Conservation (phyloP, 805 yeast genomes). For the Yarrowia sp. region DNA sequence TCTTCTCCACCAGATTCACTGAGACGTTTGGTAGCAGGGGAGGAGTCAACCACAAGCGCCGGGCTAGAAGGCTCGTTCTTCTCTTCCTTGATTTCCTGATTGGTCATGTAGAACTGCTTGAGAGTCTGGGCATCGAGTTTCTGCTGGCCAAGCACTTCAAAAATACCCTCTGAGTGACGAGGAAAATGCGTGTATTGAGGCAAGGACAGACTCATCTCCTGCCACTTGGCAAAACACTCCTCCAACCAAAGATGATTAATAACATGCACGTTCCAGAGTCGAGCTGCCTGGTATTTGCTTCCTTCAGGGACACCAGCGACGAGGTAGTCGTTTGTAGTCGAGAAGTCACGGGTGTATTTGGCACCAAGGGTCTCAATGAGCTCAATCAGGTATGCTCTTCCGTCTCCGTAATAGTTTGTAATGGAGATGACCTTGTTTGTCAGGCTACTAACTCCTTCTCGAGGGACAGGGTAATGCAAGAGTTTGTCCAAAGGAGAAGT, state of each 20-base stretch:
- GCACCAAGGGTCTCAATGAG: constrained; percentile 78
- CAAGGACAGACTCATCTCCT: constrained; percentile 54
- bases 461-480: constrained; percentile 73
- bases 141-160: constrained; percentile 62
- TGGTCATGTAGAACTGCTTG: constrained; percentile 51
- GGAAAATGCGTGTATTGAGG: constrained; percentile 61
- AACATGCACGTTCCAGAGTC: constrained; percentile 68
- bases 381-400: constrained; percentile 71
- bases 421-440: constrained; percentile 64
- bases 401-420: constrained; percentile 86
- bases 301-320: constrained; percentile 74
- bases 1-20: constrained; percentile 20
- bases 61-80: constrained; percentile 34
- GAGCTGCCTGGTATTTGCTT: constrained; percentile 75
- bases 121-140: constrained; percentile 55
- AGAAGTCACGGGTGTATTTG: constrained; percentile 66
- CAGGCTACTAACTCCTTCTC: constrained; percentile 61
- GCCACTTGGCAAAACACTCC: constrained; percentile 73
- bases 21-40: constrained; percentile 29
- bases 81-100: constrained; percentile 40
- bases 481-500: constrained; percentile 61
- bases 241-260: constrained; percentile 91
- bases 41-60: constrained; percentile 13
- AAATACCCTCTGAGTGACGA: constrained; percentile 51
- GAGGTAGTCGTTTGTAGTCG: constrained; percentile 72